phyloP scores from a whole-genome alignment of 192 early-diverging fungal species.

The Backusella westeae region DNA sequence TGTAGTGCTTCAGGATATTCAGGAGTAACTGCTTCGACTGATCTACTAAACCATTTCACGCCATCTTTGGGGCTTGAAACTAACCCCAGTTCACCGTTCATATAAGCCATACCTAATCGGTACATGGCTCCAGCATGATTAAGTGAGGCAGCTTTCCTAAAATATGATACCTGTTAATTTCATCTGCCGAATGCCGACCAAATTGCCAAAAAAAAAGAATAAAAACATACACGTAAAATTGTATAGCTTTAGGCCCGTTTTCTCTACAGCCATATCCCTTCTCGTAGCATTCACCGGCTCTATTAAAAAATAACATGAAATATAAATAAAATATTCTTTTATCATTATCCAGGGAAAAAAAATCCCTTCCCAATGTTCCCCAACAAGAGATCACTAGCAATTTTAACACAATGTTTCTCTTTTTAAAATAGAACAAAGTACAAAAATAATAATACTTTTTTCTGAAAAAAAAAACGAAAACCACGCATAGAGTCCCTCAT shows the following conservation, averaged over 20 bases:
- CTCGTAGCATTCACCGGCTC: constrained; percentile 59
- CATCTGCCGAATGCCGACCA: constrained; percentile 4
- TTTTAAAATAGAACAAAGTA: not conserved
- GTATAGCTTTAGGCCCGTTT: constrained; percentile 49
- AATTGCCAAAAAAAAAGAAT: not conserved
- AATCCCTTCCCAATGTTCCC: not conserved
- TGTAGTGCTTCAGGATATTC: constrained; percentile 61
- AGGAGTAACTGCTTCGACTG: constrained; percentile 51
- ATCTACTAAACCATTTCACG: constrained; percentile 57
- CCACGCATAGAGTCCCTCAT: not conserved
- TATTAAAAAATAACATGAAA: constrained; percentile 6
- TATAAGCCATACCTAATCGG: constrained; percentile 55
- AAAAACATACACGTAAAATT: constrained; percentile 60
- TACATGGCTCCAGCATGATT: constrained; percentile 69
- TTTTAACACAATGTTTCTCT: not conserved
- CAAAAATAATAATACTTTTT: not conserved
- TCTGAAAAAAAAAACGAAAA: not conserved
- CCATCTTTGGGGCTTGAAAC: constrained; percentile 52
- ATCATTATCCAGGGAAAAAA: not conserved
- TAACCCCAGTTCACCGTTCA: constrained; percentile 58
- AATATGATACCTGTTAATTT: not conserved
- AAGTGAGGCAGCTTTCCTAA: constrained; percentile 61
- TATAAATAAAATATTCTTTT: not conserved
- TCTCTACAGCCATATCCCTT: constrained; percentile 57
- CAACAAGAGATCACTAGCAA: not conserved